These are phyloP conservation scores for Pterulicium gracile DNA, from an alignment of 1,284 basidiomycete genomes.

Conservation along the genomic window DNA sequence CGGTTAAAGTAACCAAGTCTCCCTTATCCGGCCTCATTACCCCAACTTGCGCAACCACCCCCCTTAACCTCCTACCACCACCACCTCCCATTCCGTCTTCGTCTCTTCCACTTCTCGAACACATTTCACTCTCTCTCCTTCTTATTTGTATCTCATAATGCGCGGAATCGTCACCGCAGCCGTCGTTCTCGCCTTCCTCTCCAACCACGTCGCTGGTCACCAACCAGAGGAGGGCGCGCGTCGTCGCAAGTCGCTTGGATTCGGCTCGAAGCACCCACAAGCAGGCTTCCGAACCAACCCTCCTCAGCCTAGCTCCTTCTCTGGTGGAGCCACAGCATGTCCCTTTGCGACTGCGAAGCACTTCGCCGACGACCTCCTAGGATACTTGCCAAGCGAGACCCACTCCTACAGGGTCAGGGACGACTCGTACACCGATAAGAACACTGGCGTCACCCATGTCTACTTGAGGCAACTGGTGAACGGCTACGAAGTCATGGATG, in stretches of 20 bases:
- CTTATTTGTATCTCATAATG: not conserved
- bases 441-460: conserved; percentile 77
- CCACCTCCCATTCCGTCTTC: not conserved
- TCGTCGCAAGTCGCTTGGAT: conserved; percentile 68
- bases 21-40: not conserved
- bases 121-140: not conserved
- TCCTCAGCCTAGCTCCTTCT: conserved; percentile 27
- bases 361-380: conserved; percentile 44
- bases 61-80: not conserved
- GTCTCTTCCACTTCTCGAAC: not conserved
- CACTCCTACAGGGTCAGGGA: conserved; percentile 50
- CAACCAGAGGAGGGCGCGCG: not conserved
- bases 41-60: not conserved
- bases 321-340: conserved; percentile 28
- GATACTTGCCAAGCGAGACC: conserved; percentile 23
- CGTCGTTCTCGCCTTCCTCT: not conserved
- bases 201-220: not conserved
- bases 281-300: conserved; percentile 53
- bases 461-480: conserved; percentile 76
- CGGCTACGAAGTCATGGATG: conserved; percentile 80
- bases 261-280: conserved; percentile 68
- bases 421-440: conserved; percentile 80
- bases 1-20: too few relatives aligned
- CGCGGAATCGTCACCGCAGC: conserved; percentile 1
- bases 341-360: conserved; percentile 48